A percentile compares a stretch with the other conserved stretches of the same genome.
Evolutionary conservation across 2,329 filamentous ascomycete species (phyloP).

Genomic region (Colletotrichum sp.): DNA sequence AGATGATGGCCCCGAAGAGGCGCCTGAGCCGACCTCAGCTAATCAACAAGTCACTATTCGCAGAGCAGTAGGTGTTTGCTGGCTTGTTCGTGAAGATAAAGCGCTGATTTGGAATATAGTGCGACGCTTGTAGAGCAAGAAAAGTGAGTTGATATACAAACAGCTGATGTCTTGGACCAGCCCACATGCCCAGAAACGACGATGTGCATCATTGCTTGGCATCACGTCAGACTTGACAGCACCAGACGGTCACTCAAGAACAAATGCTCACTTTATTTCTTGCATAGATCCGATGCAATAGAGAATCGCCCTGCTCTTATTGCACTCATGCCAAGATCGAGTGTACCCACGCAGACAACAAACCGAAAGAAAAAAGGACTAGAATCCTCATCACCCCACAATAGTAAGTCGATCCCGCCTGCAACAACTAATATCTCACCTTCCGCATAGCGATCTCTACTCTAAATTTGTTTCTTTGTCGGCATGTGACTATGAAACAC

Average conservation of each 20-base stretch:
- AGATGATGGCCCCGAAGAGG: slow-evolving; percentile 4
- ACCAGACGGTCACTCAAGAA: not conserved
- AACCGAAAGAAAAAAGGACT: slow-evolving; percentile 39
- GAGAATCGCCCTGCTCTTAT: slow-evolving; percentile 40
- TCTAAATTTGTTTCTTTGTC: accelerated
- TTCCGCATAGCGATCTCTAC: not conserved
- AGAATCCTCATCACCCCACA: slow-evolving; percentile 41
- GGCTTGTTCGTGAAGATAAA: too few species aligned
- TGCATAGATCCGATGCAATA: slow-evolving; percentile 39
- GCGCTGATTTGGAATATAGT: slow-evolving; percentile 23
- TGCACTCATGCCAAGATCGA: slow-evolving; percentile 40
- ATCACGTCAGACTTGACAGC: not conserved
- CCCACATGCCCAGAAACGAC: not conserved
- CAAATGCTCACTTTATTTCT: not conserved
- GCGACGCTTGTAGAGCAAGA: slow-evolving; percentile 36
- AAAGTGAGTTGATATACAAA: slow-evolving; percentile 29
- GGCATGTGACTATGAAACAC: not conserved
- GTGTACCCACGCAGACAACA: slow-evolving; percentile 36
- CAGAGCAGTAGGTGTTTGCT: slow-evolving; percentile 9
- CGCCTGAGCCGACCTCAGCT: not conserved
- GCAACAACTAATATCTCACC: not conserved
- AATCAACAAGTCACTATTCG: slow-evolving; percentile 2
- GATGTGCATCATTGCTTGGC: not conserved
- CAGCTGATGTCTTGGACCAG: not conserved
- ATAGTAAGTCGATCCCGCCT: slow-evolving; percentile 33